Percentiles rank a stretch among this genome's conserved stretches.
Evolutionary conservation across 192 early-diverging fungal genomes (phyloP).

Genomic region (Haplosporangium gracile): DNA sequence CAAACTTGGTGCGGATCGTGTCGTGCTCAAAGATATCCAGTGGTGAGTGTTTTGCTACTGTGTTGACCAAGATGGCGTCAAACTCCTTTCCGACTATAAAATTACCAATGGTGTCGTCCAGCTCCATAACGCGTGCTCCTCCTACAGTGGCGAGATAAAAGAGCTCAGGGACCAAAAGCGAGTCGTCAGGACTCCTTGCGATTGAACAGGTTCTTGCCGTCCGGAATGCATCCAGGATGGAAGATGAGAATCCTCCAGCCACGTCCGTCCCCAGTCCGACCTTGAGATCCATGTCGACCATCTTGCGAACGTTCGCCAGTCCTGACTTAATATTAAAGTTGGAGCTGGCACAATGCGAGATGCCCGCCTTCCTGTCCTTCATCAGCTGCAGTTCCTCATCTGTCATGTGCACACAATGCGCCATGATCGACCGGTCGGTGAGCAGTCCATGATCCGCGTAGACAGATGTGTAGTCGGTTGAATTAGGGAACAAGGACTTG

Average conservation of each 20-base stretch:
- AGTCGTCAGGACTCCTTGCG: slow-evolving; percentile 46
- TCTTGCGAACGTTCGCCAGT: slow-evolving; percentile 71
- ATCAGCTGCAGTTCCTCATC: slow-evolving; percentile 70
- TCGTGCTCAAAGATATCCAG: slow-evolving; percentile 47
- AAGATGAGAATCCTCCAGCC: slow-evolving; percentile 81
- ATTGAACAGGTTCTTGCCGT: slow-evolving; percentile 63
- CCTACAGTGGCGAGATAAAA: slow-evolving; percentile 87
- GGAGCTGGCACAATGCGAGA: slow-evolving; percentile 84
- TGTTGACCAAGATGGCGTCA: slow-evolving; percentile 83
- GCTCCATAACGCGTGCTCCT: slow-evolving; percentile 77
- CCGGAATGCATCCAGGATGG: slow-evolving; percentile 83
- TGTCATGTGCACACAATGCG: slow-evolving; percentile 83
- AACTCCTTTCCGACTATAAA: slow-evolving; percentile 81
- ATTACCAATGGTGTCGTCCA: slow-evolving; percentile 72
- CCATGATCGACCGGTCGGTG: slow-evolving; percentile 77
- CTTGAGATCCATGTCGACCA: slow-evolving; percentile 69
- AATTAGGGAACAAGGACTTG: slow-evolving; percentile 20
- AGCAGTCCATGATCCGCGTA: slow-evolving; percentile 75
- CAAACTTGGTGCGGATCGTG: slow-evolving; percentile 55
- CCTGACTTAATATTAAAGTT: slow-evolving; percentile 81
- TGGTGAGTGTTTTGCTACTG: slow-evolving; percentile 57
- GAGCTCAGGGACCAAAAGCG: slow-evolving; percentile 29
- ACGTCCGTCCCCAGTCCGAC: slow-evolving; percentile 89
- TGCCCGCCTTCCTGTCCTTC: slow-evolving; percentile 63
- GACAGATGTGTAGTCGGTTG: slow-evolving; percentile 69